These are phyloP conservation scores for Trichosporon asahii DNA, from an alignment of 1,284 basidiomycete species.

Conservation along the genomic window DNA sequence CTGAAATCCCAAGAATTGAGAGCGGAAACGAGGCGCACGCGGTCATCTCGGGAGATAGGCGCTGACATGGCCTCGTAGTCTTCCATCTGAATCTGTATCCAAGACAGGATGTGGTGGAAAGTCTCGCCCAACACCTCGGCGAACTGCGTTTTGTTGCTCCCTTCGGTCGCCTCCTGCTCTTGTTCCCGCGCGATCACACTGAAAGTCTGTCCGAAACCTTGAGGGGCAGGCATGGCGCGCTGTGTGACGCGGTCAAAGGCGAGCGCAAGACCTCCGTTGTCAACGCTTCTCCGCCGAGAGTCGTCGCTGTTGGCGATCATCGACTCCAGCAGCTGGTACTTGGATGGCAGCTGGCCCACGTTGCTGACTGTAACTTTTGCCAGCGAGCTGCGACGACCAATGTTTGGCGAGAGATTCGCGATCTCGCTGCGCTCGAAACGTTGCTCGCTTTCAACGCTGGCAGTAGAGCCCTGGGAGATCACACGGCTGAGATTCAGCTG, in stretches of 20 bases:
- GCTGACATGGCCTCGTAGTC: conserved; percentile 43
- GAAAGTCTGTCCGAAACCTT: background rate
- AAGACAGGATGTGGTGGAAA: conserved; percentile 69
- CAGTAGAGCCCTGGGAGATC: conserved; percentile 7
- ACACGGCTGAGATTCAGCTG: conserved; percentile 14
- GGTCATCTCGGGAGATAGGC: conserved; percentile 47
- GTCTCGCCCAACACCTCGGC: conserved; percentile 78
- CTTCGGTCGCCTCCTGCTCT: conserved; percentile 51
- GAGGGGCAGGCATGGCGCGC: conserved; percentile 25
- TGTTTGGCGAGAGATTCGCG: background rate
- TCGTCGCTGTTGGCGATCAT: conserved; percentile 11
- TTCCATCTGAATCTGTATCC: conserved; percentile 60
- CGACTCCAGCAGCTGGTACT: background rate
- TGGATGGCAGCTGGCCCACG: background rate
- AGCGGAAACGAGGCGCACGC: conserved; percentile 57
- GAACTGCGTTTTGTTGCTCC: conserved; percentile 57
- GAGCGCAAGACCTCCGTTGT: conserved; percentile 75
- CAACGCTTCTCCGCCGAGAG: conserved; percentile 66
- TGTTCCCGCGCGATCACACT: conserved; percentile 23
- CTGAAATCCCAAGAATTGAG: conserved; percentile 82
- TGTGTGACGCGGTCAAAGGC: conserved; percentile 60
- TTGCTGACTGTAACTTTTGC: background rate
- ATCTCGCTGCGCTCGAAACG: background rate
- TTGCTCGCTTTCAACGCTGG: background rate
- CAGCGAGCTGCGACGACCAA: background rate